Conservation (phyloP, 2,329 filamentous ascomycete genomes). For the Penicillium olsonii region DNA sequence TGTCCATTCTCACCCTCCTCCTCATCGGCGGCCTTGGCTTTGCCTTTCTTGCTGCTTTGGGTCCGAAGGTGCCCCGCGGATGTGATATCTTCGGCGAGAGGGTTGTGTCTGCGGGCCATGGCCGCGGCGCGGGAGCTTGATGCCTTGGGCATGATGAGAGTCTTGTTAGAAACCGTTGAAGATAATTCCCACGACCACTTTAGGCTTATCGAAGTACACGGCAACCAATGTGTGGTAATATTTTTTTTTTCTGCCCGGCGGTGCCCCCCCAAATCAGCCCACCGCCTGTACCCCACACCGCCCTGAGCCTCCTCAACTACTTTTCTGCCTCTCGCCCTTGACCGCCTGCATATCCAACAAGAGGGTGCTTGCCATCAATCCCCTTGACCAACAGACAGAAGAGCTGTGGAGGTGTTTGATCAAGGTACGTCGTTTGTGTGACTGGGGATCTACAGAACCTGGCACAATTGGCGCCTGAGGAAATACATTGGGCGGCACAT, state of each 20-base stretch:
- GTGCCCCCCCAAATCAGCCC: slow-evolving; percentile 16
- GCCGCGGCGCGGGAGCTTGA: slow-evolving; percentile 58
- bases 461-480: background rate
- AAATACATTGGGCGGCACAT: background rate
- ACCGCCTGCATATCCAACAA: slow-evolving; percentile 7
- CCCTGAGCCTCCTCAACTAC: background rate
- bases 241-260: slow-evolving; percentile 36
- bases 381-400: background rate
- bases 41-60: slow-evolving; percentile 70
- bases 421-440: background rate
- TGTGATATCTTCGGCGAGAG: slow-evolving; percentile 83
- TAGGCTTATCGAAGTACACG: slow-evolving; percentile 16
- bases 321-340: slow-evolving; percentile 7
- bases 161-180: background rate
- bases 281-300: slow-evolving; percentile 1
- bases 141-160: slow-evolving; percentile 73
- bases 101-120: slow-evolving; percentile 74
- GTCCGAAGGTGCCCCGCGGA: slow-evolving; percentile 70
- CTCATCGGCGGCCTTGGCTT: slow-evolving; percentile 60
- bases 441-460: too few relatives aligned
- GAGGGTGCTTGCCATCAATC: background rate
- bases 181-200: background rate
- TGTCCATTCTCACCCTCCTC: slow-evolving; percentile 63
- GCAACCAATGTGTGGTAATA: slow-evolving; percentile 39
- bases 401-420: background rate